These are phyloP conservation scores for Cryptococcus sp. DNA, from an alignment of 1,284 basidiomycete genomes.

Conservation along the genomic window DNA sequence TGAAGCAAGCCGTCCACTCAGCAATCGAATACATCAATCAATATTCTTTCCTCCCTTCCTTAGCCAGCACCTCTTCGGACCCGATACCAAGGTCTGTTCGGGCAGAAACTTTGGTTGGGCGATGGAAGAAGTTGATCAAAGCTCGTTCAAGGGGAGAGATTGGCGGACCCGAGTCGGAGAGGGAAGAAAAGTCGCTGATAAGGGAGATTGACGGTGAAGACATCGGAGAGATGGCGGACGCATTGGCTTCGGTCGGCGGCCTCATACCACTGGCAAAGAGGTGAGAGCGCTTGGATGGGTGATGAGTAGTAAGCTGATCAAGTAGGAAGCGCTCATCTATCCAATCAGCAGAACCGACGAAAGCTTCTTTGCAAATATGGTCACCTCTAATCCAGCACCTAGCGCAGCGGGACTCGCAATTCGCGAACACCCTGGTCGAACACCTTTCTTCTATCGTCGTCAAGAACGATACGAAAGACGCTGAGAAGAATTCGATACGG, in stretches of 20 bases:
- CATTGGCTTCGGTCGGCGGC: constrained; percentile 60
- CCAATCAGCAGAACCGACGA: constrained; percentile 53
- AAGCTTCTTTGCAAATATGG: constrained; percentile 63
- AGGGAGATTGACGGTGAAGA: constrained; percentile 52
- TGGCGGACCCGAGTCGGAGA: constrained; percentile 63
- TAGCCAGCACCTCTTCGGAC: constrained; percentile 52
- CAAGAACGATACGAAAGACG: background rate
- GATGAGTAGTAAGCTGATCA: constrained; percentile 5
- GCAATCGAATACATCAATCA: constrained; percentile 61
- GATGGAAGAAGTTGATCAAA: constrained; percentile 46
- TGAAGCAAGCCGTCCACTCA: constrained; percentile 70
- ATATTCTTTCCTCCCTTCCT: constrained; percentile 67
- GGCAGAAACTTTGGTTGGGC: constrained; percentile 45
- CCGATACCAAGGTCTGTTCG: constrained; percentile 56
- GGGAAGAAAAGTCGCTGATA: constrained; percentile 32
- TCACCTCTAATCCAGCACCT: constrained; percentile 62
- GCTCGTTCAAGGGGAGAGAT: constrained; percentile 57
- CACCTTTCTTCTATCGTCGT: background rate
- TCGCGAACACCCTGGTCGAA: background rate
- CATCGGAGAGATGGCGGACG: constrained; percentile 61
- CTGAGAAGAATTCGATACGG: background rate
- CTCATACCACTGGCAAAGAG: constrained; percentile 75
- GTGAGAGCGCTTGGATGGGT: constrained; percentile 49
- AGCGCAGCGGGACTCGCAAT: background rate
- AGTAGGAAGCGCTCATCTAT: constrained; percentile 51